Conservation (phyloP, 2,329 filamentous ascomycete genomes). For the Trichoderma sp. region DNA sequence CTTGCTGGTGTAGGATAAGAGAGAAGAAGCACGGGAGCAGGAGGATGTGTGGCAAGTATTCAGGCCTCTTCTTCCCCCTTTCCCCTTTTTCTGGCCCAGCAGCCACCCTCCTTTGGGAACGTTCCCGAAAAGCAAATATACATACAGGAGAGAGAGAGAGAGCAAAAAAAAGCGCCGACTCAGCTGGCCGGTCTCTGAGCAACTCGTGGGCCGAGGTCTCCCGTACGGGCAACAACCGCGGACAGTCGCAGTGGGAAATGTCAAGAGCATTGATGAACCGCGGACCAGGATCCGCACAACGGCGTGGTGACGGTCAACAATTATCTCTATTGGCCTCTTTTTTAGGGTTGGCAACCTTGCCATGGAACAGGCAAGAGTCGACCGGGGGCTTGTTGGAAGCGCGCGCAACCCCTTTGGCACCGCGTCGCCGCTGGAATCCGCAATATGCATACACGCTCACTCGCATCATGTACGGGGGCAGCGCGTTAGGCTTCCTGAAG, state of each 20-base stretch:
- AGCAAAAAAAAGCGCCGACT: background rate
- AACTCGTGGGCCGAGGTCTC: background rate
- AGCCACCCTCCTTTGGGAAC: background rate
- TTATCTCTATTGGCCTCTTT: background rate
- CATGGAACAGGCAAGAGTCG: background rate
- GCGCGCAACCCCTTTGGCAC: conserved; percentile 12
- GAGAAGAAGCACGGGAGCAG: background rate
- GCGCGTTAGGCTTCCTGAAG: background rate
- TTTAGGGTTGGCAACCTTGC: conserved; percentile 9
- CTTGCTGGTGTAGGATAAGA: conserved; percentile 1
- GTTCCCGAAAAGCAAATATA: background rate
- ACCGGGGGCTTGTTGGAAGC: conserved; percentile 17
- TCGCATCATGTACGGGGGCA: background rate
- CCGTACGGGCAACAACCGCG: background rate
- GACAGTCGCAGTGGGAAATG: background rate
- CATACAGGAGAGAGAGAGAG: too few relatives aligned
- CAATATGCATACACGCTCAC: background rate
- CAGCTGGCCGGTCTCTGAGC: background rate
- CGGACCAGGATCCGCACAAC: conserved; percentile 5
- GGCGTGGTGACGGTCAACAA: background rate
- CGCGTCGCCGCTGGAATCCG: conserved; percentile 6
- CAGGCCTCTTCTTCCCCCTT: background rate
- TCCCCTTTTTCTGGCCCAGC: background rate
- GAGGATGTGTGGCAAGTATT: background rate
- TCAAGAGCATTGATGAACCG: background rate